Percentiles rank a stretch among this genome's conserved stretches.
Conservation (phyloP, 345 rosid genomes). For the Populus deltoides region DNA sequence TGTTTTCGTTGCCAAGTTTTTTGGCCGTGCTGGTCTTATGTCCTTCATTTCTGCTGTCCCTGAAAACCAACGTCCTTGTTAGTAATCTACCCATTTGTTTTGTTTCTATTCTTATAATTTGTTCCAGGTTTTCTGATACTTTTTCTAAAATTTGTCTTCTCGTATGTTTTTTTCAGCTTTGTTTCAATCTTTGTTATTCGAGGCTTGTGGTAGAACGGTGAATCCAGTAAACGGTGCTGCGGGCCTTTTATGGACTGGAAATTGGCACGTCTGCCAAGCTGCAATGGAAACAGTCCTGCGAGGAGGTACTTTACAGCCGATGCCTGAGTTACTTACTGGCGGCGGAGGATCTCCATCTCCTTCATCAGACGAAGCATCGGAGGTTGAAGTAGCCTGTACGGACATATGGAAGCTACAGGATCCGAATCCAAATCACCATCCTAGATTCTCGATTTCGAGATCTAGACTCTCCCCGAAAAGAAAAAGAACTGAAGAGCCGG, state of each 20-base stretch:
- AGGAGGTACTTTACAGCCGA: slow-evolving; percentile 63
- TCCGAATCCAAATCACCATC: slow-evolving; percentile 36
- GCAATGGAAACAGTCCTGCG: slow-evolving; percentile 87
- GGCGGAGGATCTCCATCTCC: slow-evolving; percentile 37
- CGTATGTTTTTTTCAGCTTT: slow-evolving; percentile 42
- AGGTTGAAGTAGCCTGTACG: slow-evolving; percentile 47
- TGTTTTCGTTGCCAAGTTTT: slow-evolving; percentile 93
- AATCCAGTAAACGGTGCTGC: slow-evolving; percentile 96
- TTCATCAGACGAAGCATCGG: slow-evolving; percentile 63
- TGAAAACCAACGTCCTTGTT: slow-evolving; percentile 83
- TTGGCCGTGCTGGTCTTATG: slow-evolving; percentile 97
- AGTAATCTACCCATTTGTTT: background rate
- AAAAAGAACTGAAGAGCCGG: slow-evolving; percentile 37
- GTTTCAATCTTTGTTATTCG: slow-evolving; percentile 81
- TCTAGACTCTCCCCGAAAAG: slow-evolving; percentile 55
- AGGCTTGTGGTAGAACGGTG: slow-evolving; percentile 95
- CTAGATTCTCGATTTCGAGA: slow-evolving; percentile 68
- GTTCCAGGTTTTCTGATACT: background rate
- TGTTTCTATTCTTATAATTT: background rate
- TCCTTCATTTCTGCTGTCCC: slow-evolving; percentile 96
- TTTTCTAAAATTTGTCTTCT: background rate
- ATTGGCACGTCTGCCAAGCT: slow-evolving; percentile 85
- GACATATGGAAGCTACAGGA: slow-evolving; percentile 53
- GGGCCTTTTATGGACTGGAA: slow-evolving; percentile 86
- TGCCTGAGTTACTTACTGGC: slow-evolving; percentile 55